phyloP scores from a whole-genome alignment of 768 basidiomycete species.

The Tephrocybe sp. region DNA sequence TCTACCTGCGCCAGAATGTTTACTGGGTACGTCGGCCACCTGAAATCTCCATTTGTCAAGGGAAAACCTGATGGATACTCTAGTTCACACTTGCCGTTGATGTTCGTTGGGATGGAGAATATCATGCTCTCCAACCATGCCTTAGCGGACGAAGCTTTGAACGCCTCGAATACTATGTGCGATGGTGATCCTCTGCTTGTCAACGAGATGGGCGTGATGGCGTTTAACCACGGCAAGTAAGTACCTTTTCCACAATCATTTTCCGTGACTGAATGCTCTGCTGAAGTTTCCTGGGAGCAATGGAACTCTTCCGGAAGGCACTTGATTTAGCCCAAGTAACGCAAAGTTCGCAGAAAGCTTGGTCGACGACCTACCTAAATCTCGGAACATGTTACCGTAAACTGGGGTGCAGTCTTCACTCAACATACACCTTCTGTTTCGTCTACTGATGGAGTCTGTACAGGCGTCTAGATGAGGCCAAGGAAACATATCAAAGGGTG shows the following conservation, averaged over 20 bases:
- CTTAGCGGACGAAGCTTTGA: slow-evolving; percentile 86
- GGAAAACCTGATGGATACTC: no score
- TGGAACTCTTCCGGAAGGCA: slow-evolving; percentile 68
- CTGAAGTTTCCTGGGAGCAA: slow-evolving; percentile 70
- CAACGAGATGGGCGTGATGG: slow-evolving; percentile 94
- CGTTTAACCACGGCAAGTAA: slow-evolving; percentile 83
- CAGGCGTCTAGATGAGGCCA: slow-evolving; percentile 64
- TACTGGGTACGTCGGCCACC: slow-evolving; percentile 67
- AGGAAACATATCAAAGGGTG: slow-evolving; percentile 72
- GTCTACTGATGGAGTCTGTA: slow-evolving; percentile 6
- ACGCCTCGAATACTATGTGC: slow-evolving; percentile 80
- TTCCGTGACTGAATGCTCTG: no score
- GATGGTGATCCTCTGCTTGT: slow-evolving; percentile 84
- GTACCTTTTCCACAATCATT: slow-evolving; percentile 30
- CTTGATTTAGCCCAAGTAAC: slow-evolving; percentile 82
- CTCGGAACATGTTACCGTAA: slow-evolving; percentile 88
- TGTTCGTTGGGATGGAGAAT: slow-evolving; percentile 99
- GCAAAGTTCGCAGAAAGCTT: slow-evolving; percentile 80
- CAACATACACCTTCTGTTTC: not conserved
- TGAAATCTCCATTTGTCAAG: no score
- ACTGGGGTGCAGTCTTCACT: slow-evolving; percentile 53
- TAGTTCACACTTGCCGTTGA: slow-evolving; percentile 92
- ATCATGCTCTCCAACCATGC: slow-evolving; percentile 81
- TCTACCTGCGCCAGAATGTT: slow-evolving; percentile 96
- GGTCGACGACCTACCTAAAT: slow-evolving; percentile 91